Base-by-base conservation (phyloP, 2,329 filamentous ascomycete genomes). In the Xylaria sp. region DNA sequence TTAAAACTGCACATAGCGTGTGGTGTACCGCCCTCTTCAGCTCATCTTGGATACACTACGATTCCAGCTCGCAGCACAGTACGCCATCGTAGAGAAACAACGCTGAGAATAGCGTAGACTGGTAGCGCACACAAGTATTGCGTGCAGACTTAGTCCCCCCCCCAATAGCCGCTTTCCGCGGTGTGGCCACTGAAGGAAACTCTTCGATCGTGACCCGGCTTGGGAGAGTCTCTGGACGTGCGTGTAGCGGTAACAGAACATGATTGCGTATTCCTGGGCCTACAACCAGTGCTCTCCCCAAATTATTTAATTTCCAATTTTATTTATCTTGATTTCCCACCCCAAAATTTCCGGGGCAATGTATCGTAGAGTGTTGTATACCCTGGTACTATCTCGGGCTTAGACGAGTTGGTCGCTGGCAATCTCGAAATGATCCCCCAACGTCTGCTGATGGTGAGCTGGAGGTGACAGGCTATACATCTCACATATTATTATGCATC, bases 91-190 rank as follows among this genome's bases (percentile, higher is more conserved):
- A 20, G 55, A 55, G 23, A 70, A 50, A 18, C 58, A 18, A 32
- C 57, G 51, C 32, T 59, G 32, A 20, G 23, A n/a, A 37, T 44
- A 25, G 34, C 2, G 15, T 41, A 60, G 37, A 34, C 34, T 65
- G 44, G 55, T 67, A 51, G 37, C 39, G 55, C 39, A 52, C 46
- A 55, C 46, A 55, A 50, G 66, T 65, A 72, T 73, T 71, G 69
- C 71, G 71, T 73, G 71, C 71, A 73, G 69, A 59, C 32, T 52
- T 51, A 65, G 59, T 68, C 65, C 15, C 54, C 55, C n/a, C 23
- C 23, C 57, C 44, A 66, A 46, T 39, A 66, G 70, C 46, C n/a
- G 75, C 75, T 74, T 75, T 76, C 75, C 75, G 75, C 75, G 75
- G 75, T 73, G 73, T 76, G 70, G 75, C 71, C 66, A 68, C 75